Evolutionary conservation across 1,139 yeast species (phyloP), one percentile per base, ranked within the genome.

Genomic region (Suhomyces coccinellae): DNA sequence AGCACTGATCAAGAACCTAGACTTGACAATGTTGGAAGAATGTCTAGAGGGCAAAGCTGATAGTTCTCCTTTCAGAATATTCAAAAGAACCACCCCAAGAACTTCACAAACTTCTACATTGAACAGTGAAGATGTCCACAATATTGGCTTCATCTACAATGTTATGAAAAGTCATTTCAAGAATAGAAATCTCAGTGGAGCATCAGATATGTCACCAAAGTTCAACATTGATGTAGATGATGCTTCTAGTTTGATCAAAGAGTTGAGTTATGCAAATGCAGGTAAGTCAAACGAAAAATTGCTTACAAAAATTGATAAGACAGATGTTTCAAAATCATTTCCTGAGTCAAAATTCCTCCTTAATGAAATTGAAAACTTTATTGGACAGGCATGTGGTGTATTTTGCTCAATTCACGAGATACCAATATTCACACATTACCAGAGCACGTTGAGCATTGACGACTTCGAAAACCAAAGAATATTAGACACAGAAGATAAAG

Each of bases 81-180:
- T 73, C 47, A 37, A 50, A 24, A 46, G 39, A 33, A 32, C 36
- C n/a, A 38, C 24, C 29, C 40, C 41, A 1, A 43, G 36, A 10
- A 35, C 11, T 3, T 31, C 31, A 3, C 29, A 40, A 30, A 16
- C 20, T 2, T n/a, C 15, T 11, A 24, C 14, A 5, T 39, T 63
- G 12, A 57, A 51, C 20, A 58, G 59, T 12, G 59, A 55, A 2
- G 78, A 73, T 50, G 52, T 57, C 27, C 71, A 66, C 43, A 64
- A 67, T 41, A 37, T 74, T n/a, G 64, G 65, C 14, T 65, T 69
- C 47, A 63, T 73, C 15, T 54, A 60, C 51, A 63, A 58, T 40
- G 58, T 68, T 2, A 48, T 73, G 52, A 59, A 60, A 33, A 61
- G 68, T 7, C 71, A 69, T 51, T 64, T 63, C 48, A 66, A 62